These are phyloP conservation scores for Colletotrichum salicis DNA, from an alignment of 2,329 filamentous ascomycete genomes.

Conservation along the genomic window DNA sequence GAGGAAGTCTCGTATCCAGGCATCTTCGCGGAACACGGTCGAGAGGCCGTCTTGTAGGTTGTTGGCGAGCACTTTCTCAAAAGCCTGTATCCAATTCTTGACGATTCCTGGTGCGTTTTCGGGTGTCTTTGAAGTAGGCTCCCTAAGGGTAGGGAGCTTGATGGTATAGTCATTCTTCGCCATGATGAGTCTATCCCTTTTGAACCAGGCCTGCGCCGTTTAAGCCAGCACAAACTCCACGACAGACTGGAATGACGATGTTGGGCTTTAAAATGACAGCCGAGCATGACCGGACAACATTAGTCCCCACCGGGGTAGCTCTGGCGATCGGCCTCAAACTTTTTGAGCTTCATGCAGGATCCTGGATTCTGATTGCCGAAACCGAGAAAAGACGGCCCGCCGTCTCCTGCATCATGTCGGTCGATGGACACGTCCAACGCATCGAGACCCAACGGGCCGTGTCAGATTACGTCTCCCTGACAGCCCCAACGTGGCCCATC, in stretches of 20 bases:
- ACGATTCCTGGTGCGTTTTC: conserved; percentile 6
- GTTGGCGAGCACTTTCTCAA: not conserved
- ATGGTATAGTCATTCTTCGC: not conserved
- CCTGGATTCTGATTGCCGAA: not conserved
- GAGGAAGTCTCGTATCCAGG: conserved; percentile 69
- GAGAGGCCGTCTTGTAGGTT: not conserved
- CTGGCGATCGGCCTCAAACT: not conserved
- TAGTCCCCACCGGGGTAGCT: not conserved
- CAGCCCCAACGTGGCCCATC: not conserved
- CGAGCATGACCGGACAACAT: not conserved
- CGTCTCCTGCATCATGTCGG: not conserved
- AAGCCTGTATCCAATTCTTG: not conserved
- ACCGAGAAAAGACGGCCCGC: not conserved
- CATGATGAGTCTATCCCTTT: not conserved
- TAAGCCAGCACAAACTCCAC: not conserved
- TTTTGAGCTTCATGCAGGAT: not conserved
- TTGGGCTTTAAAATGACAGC: not conserved
- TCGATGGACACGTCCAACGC: not conserved
- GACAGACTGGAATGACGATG: not conserved
- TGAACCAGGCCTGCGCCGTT: not conserved
- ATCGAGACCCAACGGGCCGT: not conserved
- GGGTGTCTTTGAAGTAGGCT: conserved; percentile 7
- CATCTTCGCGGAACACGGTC: conserved; percentile 52
- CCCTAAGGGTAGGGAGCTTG: conserved; percentile 13
- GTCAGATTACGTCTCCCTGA: not conserved